Evolutionary conservation across 1,284 basidiomycete genomes (phyloP), one percentile per base, ranked within the genome.

Genomic region (Crucibulum parvulum): DNA sequence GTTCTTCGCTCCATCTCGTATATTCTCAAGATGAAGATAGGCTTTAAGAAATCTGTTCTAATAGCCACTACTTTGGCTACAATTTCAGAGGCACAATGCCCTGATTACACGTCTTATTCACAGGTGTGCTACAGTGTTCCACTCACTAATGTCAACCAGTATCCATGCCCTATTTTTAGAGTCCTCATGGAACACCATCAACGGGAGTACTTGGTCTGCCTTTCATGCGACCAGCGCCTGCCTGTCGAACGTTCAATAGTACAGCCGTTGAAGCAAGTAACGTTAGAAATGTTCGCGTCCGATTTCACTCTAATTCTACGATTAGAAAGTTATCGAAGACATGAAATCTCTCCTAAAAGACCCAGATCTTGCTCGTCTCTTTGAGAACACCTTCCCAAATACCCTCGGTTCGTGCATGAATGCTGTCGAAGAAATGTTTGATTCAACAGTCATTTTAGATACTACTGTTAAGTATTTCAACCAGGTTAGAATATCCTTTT

Each of bases 371-470:
- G 91, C 90, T 16, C 82, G 88, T 57, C 69, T 92, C 36, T 92
- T 92, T 63, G 90, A 91, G 72, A 92, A 92, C 61, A 87, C 90
- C 0, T 91, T 91, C 68, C 90, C 90, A 2, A 91, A 90, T 65
- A 92, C 91, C 0, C 79, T 92, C 38, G 90, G 90, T 89, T 66
- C 57, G 75, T 62, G 43, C 16, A n/a, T 24, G 8, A 46, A 13
- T 39, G 3, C 35, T 34, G 51, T 43, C 11, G 38, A 45, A 50
- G 35, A 31, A 35, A 39, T 11, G 51, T 56, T 43, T 45, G 46
- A 13, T 51, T 52, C 51, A 38, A 46, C 18, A 38, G 50, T 63
- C 34, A 57, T 34, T 24, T 46, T 41, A 90, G 90, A 92, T 68
- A 92, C 90, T 1, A 91, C 91, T 7, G 85, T 92, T 53, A 88